Conservation (phyloP, 2,329 filamentous ascomycete genomes). For the Aureobasidium subglaciale region DNA sequence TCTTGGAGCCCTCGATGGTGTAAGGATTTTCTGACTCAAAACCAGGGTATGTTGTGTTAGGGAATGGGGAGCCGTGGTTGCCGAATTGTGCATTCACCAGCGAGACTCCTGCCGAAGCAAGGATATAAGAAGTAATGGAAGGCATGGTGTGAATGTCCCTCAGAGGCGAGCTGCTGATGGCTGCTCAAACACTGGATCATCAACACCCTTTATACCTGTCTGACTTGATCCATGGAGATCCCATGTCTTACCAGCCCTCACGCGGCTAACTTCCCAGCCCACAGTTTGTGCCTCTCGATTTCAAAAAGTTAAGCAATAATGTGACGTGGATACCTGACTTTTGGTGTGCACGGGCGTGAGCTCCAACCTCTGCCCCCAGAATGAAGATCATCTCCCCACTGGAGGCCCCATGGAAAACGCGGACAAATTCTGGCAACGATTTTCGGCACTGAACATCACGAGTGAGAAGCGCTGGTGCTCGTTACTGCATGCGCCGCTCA, state of each 20-base stretch:
- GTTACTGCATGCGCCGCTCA: background rate
- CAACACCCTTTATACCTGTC: background rate
- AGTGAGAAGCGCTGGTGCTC: background rate
- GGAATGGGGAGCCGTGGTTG: conserved; percentile 18
- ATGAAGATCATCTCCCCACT: conserved; percentile 13
- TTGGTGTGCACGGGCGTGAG: background rate
- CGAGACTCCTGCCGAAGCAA: conserved; percentile 14
- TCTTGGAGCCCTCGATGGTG: conserved; percentile 21
- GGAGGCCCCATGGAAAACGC: conserved; percentile 12
- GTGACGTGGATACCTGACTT: conserved; percentile 14
- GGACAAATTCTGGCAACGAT: conserved; percentile 1
- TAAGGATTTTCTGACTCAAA: conserved; percentile 22
- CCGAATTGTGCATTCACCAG: conserved; percentile 18
- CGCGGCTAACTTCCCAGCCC: background rate
- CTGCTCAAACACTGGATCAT: background rate
- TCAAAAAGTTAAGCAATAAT: background rate
- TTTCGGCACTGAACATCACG: background rate
- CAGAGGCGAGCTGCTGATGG: conserved; percentile 1
- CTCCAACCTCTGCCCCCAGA: conserved; percentile 6
- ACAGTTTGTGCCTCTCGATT: background rate
- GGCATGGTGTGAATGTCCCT: conserved; percentile 6
- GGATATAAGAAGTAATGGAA: conserved; percentile 8
- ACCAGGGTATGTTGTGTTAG: conserved; percentile 24
- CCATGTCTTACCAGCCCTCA: background rate
- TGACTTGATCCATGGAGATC: background rate